Evolutionary conservation across 345 rosid genomes (phyloP).

Genomic region (Rhizophora mangle): DNA sequence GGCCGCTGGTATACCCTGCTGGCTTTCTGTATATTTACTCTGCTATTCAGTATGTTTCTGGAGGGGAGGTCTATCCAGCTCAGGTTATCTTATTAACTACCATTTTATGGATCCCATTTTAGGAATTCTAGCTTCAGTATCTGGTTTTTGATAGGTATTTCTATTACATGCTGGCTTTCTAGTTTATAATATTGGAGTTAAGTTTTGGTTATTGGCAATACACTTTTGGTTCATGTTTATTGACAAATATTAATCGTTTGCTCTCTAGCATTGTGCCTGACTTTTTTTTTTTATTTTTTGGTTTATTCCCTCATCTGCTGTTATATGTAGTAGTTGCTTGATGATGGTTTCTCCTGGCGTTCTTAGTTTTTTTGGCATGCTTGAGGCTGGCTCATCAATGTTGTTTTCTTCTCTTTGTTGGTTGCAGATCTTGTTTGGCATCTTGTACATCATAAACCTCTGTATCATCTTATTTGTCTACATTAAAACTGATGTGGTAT

Average conservation of each 20-base stretch:
- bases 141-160: neutral
- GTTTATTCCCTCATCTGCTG: neutral
- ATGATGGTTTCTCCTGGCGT: neutral
- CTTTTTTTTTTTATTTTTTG: neutral
- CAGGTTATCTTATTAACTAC: slow-evolving; percentile 42
- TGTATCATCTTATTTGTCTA: slow-evolving; percentile 66
- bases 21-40: slow-evolving; percentile 91
- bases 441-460: slow-evolving; percentile 69
- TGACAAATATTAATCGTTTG: neutral
- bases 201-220: neutral
- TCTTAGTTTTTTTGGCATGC: neutral
- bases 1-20: slow-evolving; percentile 94
- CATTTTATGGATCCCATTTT: no score
- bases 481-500: slow-evolving; percentile 76
- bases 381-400: neutral
- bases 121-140: no score
- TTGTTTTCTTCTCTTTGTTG: slow-evolving; percentile 8
- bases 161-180: neutral
- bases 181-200: neutral
- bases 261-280: neutral
- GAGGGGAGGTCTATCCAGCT: slow-evolving; percentile 68
- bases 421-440: slow-evolving; percentile 76
- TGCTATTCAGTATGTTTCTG: slow-evolving; percentile 63
- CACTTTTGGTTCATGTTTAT: neutral
- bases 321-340: neutral